Base-by-base conservation (phyloP, 2,329 filamentous ascomycete genomes). In the Colletotrichum tanaceti region DNA sequence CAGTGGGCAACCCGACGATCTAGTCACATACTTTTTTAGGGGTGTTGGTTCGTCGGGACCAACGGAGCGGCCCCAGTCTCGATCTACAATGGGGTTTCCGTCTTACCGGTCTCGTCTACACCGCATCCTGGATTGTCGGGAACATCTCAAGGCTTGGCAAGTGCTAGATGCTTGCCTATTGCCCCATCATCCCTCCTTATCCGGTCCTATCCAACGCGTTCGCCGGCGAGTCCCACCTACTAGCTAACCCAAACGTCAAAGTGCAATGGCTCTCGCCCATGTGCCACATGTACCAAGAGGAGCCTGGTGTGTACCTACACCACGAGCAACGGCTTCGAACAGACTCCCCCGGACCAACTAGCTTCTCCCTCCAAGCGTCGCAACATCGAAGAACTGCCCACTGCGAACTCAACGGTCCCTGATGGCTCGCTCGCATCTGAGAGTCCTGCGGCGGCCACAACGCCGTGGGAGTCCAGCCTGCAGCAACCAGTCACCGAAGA, bases 241-340 rank as follows among this genome's bases (percentile, higher is more conserved):
- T 41, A 49, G 39, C 65, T 68, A 22, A 68, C 55, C 62, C 46
- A 57, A n/a, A 44, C 24, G 35, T 68, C 49, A 46, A 59, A 75
- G 74, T 75, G 74, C 38, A 72, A 73, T 52, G 74, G 73, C 32
- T 57, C 70, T 57, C 63, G 72, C 18, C 72, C 72, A 41, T 74
- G 74, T 68, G 70, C 68, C 41, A 70, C 72, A 16, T 75, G 73
- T 65, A 63, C 68, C 32, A 73, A 73, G 43, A 71, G 72, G 50
- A 71, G 71, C 38, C 60, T 73, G 32, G 57, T 59, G 20, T 75
- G 73, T 63, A 63, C 65, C 11, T 75, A 74, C 52, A 63, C 68
- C 10, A 49, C 68, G 22, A 59, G 44, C 22, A 58, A 63, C 22
- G 49, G 57, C 39, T 68, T 58, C 22, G 69, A 71, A 24, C 65